These are phyloP conservation scores for Globisporangium echinulatum DNA, from an alignment of 352 stramenopile genomes.

Conservation along the genomic window DNA sequence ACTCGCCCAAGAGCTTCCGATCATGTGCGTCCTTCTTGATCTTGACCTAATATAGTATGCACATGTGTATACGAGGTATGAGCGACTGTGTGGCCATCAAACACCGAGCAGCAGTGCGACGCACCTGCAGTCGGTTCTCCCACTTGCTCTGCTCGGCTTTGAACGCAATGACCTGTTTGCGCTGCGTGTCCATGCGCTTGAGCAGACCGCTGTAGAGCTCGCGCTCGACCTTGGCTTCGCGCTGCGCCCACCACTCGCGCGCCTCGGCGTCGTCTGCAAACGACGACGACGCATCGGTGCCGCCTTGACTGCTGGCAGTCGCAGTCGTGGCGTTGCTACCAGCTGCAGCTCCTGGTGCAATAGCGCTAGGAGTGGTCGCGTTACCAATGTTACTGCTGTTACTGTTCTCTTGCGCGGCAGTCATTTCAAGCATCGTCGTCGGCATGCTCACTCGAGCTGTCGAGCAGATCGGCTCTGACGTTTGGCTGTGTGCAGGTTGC, in stretches of 20 bases:
- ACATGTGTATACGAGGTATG: neutral
- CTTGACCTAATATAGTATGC: constrained; percentile 1
- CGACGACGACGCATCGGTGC: neutral
- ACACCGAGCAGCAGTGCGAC: neutral
- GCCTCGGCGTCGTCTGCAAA: constrained; percentile 32
- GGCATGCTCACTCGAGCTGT: neutral
- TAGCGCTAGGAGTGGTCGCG: neutral
- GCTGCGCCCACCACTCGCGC: constrained; percentile 52
- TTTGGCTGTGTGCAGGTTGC: too few relatives aligned
- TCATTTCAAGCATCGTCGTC: constrained; percentile 11
- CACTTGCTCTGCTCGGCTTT: constrained; percentile 80
- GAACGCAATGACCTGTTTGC: constrained; percentile 66
- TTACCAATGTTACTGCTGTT: neutral
- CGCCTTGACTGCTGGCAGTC: neutral
- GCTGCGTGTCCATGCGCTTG: constrained; percentile 66
- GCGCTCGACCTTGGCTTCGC: constrained; percentile 44
- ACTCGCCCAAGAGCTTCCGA: constrained; percentile 69
- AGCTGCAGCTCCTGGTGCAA: neutral
- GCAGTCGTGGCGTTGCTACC: neutral
- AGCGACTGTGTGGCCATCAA: neutral
- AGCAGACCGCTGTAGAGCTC: constrained; percentile 45
- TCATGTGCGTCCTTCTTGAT: constrained; percentile 65
- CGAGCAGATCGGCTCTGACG: neutral
- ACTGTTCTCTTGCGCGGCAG: constrained; percentile 1
- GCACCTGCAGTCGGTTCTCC: constrained; percentile 71